phyloP scores from a whole-genome alignment of 148 eudicot species.

The Heliamphora exappendiculata region DNA sequence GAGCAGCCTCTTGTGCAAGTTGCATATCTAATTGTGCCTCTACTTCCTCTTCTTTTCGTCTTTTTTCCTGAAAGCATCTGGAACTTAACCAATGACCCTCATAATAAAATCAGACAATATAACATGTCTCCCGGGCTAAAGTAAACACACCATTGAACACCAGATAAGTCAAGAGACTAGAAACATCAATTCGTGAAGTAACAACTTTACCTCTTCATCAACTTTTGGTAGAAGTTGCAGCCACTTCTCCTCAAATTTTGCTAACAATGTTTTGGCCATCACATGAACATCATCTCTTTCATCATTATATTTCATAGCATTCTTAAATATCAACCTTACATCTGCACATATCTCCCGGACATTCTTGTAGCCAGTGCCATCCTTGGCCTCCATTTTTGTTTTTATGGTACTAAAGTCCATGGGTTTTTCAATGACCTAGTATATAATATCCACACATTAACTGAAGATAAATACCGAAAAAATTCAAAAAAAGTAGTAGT shows the following conservation, averaged over 20 bases:
- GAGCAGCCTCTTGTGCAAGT: constrained; percentile 38
- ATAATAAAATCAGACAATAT: not conserved
- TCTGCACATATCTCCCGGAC: constrained; percentile 77
- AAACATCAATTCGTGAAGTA: no score
- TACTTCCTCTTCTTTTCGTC: constrained; percentile 41
- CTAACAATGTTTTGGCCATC: constrained; percentile 74
- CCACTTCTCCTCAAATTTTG: constrained; percentile 79
- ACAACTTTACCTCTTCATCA: constrained; percentile 57
- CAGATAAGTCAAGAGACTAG: not conserved
- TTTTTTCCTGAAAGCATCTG: constrained; percentile 50
- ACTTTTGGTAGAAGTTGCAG: constrained; percentile 73
- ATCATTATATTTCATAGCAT: constrained; percentile 79
- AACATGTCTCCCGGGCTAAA: not conserved
- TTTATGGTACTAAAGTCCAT: constrained; percentile 77
- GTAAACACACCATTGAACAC: not conserved
- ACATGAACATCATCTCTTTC: constrained; percentile 66
- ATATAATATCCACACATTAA: not conserved
- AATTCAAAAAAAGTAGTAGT: no score
- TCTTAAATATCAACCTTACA: constrained; percentile 69
- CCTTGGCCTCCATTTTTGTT: constrained; percentile 71
- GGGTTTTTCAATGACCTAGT: constrained; percentile 75
- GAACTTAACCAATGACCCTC: not conserved
- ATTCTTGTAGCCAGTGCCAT: constrained; percentile 54
- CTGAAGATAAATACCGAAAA: not conserved
- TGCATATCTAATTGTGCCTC: constrained; percentile 29